Evolutionary conservation across 1,139 yeast genomes (phyloP).

Genomic region (Nakaseomyces kungkrabaensis): DNA sequence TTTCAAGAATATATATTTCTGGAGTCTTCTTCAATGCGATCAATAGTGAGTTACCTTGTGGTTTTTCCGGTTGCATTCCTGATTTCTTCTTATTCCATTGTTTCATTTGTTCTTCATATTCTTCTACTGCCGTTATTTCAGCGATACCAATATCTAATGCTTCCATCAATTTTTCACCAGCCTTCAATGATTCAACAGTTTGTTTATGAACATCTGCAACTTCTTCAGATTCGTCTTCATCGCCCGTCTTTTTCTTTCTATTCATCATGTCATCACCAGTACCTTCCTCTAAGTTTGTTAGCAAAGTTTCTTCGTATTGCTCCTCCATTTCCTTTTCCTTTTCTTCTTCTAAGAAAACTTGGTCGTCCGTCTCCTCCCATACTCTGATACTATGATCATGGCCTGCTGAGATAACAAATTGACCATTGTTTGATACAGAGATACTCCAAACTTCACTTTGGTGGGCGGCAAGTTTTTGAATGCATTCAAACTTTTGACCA

Average conservation of each 20-base stretch:
- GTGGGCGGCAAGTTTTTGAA: constrained; percentile 80
- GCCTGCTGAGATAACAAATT: constrained; percentile 71
- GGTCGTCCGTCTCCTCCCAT: constrained; percentile 90
- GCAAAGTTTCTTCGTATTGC: constrained; percentile 65
- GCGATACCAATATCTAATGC: constrained; percentile 76
- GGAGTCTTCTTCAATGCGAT: constrained; percentile 64
- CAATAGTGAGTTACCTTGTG: constrained; percentile 60
- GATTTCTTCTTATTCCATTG: constrained; percentile 34
- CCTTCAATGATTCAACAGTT: constrained; percentile 83
- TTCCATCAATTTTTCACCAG: constrained; percentile 89
- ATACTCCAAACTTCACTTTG: constrained; percentile 92
- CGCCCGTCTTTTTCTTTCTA: constrained; percentile 18
- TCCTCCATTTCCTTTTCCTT: constrained; percentile 93
- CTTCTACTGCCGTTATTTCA: constrained; percentile 53
- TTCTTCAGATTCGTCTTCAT: constrained; percentile 37
- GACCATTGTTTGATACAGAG: constrained; percentile 64
- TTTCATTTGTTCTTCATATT: constrained; percentile 34
- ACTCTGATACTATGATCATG: constrained; percentile 89
- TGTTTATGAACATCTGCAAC: constrained; percentile 69
- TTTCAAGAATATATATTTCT: constrained; percentile 67
- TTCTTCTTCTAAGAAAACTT: constrained; percentile 91
- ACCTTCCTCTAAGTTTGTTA: constrained; percentile 61
- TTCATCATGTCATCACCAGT: constrained; percentile 35
- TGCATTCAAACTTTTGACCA: constrained; percentile 91
- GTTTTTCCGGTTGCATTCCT: constrained; percentile 44